These are phyloP conservation scores for Naganishia sp. DNA, from an alignment of 1,284 basidiomycete species.

Conservation along the genomic window DNA sequence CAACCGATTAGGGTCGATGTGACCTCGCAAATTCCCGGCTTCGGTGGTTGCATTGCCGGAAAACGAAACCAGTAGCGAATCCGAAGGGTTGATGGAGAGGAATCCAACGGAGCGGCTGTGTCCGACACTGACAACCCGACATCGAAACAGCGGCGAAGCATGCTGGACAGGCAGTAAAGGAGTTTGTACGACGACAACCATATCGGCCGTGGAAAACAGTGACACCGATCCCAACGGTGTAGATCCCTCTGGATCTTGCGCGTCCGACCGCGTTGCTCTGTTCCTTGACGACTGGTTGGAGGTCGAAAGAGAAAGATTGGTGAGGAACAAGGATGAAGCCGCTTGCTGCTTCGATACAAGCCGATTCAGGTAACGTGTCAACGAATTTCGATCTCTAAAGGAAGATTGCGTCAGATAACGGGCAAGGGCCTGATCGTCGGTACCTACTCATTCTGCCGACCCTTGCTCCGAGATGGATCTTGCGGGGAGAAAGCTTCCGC, in stretches of 20 bases:
- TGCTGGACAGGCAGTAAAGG: conserved; percentile 20
- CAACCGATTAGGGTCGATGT: conserved; percentile 6
- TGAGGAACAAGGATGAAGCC: conserved; percentile 15
- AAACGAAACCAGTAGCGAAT: conserved; percentile 14
- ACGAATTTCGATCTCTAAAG: conserved; percentile 9
- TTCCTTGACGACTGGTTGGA: neutral
- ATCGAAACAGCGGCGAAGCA: conserved; percentile 16
- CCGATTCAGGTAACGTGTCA: conserved; percentile 9
- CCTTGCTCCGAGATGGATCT: neutral
- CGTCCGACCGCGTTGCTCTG: no score
- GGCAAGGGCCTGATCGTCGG: no score
- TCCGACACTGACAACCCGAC: neutral
- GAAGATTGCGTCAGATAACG: neutral
- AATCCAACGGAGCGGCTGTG: conserved; percentile 2
- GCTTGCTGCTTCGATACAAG: conserved; percentile 19
- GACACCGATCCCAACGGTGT: neutral
- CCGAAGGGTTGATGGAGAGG: conserved; percentile 4
- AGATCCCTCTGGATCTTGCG: no score
- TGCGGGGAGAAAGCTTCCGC: neutral
- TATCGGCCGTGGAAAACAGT: conserved; percentile 15
- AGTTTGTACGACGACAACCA: conserved; percentile 1
- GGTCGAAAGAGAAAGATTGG: conserved; percentile 12
- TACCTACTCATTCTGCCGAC: conserved; percentile 4
- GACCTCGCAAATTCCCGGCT: neutral
- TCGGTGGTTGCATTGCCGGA: neutral